A percentile compares a stretch with the other conserved stretches of the same genome.
Evolutionary conservation across 257 asterid genomes (phyloP).

Genomic region (Jasminum sambac): DNA sequence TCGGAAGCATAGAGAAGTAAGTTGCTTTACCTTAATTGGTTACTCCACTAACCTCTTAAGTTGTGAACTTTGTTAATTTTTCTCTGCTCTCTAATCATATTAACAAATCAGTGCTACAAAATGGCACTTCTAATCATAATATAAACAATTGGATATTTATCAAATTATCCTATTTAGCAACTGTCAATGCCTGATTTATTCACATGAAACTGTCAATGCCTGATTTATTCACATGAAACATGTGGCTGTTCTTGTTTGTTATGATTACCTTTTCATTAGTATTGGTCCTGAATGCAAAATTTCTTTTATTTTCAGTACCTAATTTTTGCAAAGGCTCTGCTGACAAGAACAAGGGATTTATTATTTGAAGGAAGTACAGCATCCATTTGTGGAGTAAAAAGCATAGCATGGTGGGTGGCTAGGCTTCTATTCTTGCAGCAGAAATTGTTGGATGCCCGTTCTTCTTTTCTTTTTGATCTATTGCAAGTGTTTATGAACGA

Average conservation of each 20-base stretch:
- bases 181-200: background rate
- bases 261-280: conserved; percentile 1
- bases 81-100: background rate
- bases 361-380: conserved; percentile 48
- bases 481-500: conserved; percentile 66
- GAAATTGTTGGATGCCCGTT: conserved; percentile 73
- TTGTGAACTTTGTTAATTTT: background rate
- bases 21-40: background rate
- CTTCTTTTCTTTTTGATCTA: conserved; percentile 78
- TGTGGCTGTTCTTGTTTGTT: conserved; percentile 1
- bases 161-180: background rate
- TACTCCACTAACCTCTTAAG: background rate
- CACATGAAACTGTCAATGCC: background rate
- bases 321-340: conserved; percentile 68
- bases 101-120: background rate
- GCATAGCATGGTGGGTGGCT: conserved; percentile 87
- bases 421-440: conserved; percentile 83
- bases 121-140: background rate
- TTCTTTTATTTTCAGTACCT: conserved; percentile 62
- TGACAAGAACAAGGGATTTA: conserved; percentile 66
- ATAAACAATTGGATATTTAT: conserved; percentile 12
- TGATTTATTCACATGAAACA: conserved; percentile 9
- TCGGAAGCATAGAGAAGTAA: background rate
- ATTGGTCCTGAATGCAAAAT: conserved; percentile 17
- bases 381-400: conserved; percentile 51